A percentile compares a stretch with the other conserved stretches of the same genome.
phyloP scores from a whole-genome alignment of 768 basidiomycete genomes.

The Panus rudis region DNA sequence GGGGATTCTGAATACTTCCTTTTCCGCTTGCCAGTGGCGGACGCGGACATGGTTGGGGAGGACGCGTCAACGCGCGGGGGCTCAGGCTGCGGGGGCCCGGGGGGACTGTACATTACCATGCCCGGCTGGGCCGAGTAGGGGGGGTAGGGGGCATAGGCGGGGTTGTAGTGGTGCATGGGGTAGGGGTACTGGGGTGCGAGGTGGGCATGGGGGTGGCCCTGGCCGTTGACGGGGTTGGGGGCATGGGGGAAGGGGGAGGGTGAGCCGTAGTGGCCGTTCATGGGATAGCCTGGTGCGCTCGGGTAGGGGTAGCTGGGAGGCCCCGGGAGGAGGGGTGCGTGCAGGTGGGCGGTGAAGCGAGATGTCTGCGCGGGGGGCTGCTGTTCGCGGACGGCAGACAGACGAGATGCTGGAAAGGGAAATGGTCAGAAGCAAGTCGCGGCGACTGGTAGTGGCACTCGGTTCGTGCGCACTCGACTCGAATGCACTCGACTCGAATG shows the following conservation, averaged over 20 bases:
- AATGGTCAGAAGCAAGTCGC: constrained; percentile 1
- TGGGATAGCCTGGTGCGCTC: constrained; percentile 66
- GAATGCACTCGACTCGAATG: no score
- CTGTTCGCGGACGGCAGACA: constrained; percentile 27
- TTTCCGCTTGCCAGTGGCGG: constrained; percentile 51
- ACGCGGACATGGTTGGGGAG: constrained; percentile 25
- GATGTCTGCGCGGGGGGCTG: constrained; percentile 25
- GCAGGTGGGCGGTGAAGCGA: constrained; percentile 32
- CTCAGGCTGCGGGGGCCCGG: constrained; percentile 32
- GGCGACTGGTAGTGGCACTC: no score
- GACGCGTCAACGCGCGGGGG: constrained; percentile 25
- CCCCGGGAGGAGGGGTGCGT: constrained; percentile 46
- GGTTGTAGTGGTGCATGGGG: constrained; percentile 35
- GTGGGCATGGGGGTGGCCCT: constrained; percentile 29
- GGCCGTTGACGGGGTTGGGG: constrained; percentile 34
- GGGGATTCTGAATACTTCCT: constrained; percentile 30
- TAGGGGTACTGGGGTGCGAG: constrained; percentile 45
- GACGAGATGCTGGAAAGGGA: constrained; percentile 21
- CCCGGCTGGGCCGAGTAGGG: no score
- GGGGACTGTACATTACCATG: constrained; percentile 61
- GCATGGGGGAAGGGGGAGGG: constrained; percentile 27
- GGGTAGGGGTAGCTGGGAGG: constrained; percentile 31
- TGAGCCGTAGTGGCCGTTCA: constrained; percentile 46
- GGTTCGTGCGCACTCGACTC: no score
- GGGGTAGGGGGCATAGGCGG: constrained; percentile 51